Base-by-base conservation (phyloP, 108 stramenopile genomes). In the Fragilaria crotonensis region DNA sequence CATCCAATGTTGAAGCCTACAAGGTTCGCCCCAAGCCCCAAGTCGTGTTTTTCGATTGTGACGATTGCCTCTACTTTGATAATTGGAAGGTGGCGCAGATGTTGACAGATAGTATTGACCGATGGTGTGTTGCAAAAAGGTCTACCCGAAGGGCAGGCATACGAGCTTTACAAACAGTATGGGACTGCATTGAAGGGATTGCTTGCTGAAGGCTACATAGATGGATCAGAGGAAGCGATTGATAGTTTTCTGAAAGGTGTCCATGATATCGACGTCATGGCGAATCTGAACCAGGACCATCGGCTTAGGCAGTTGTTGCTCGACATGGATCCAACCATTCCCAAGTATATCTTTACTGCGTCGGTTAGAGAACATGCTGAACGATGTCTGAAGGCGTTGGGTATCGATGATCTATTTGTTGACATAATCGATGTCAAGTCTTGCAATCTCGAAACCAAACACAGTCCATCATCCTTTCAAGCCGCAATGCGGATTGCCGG, bases 41-140 rank as follows among this genome's bases (percentile, higher is more conserved):
- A 50, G 79, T 63, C 1, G 75, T 85, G 19, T 83, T 87, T 49
- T 87, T 87, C 63, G 85, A 87, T 64, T 83, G 81, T 59, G 85
- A 87, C 57, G 85, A 87, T 52, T 79, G 77, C 55, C 62, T 83
- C 14, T 87, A 87, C 57, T 79, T 79, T 66, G 82, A 87, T 68
- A 51, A 52, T 19, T 87, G 85, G 85, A 66, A 77, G 32, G 59
- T 76, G 4, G 85, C 82, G 9, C 50, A 59, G 0, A 25, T 54
- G 19, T 48, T 87, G 14, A 83, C 81, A 0, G 54, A 52, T 45
- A 79, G 77, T 52, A 87, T 87, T 66, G 82, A 83, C 33, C 62
- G 78, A 47, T 79, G 72, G 72, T 86, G 84, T 55, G 30, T 66
- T 4, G 22, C 32, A 32, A n/a, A 33, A 68, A 48, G 58, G 62